A percentile compares a stretch with the other conserved stretches of the same genome.
Evolutionary conservation across 2,329 filamentous ascomycete genomes (phyloP).

Genomic region (Cercospora beticola): DNA sequence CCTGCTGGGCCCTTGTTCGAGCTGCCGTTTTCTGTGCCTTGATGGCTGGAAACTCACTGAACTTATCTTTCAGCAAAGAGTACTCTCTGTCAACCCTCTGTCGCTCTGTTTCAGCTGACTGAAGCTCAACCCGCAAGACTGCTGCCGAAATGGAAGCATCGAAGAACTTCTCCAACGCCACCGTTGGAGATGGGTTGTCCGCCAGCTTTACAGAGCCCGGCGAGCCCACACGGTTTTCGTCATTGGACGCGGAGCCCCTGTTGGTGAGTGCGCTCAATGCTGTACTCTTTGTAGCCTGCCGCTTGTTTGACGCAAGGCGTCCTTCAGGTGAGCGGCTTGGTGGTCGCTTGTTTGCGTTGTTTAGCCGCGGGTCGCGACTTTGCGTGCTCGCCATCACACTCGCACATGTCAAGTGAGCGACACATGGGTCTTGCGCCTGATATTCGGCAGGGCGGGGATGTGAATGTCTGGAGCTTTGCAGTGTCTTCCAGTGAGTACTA

Average conservation of each 20-base stretch:
- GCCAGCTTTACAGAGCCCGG: not conserved
- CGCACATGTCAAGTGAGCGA: not conserved
- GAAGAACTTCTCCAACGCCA: constrained; percentile 5
- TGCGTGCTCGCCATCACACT: constrained; percentile 4
- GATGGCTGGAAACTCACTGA: constrained; percentile 14
- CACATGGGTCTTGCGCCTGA: not conserved
- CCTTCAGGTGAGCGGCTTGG: constrained; percentile 12
- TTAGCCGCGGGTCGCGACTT: constrained; percentile 3
- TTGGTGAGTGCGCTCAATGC: not conserved
- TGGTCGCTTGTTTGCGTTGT: not conserved
- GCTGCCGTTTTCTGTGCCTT: constrained; percentile 16
- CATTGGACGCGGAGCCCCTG: not conserved
- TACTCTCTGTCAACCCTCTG: constrained; percentile 4
- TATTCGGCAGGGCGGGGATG: not conserved
- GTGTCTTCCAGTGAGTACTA: not conserved
- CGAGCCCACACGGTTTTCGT: not conserved
- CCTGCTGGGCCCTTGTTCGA: not conserved
- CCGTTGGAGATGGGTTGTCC: not conserved
- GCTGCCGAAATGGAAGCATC: not conserved
- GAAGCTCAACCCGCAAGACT: not conserved
- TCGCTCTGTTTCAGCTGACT: not conserved
- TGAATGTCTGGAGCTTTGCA: not conserved
- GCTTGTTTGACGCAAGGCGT: constrained; percentile 2
- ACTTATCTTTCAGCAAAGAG: not conserved
- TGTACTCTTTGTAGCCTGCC: not conserved